Percentiles rank a stretch among this genome's conserved stretches.
Evolutionary conservation across 2,329 filamentous ascomycete species (phyloP).

Genomic region (Seiridium cupressi): DNA sequence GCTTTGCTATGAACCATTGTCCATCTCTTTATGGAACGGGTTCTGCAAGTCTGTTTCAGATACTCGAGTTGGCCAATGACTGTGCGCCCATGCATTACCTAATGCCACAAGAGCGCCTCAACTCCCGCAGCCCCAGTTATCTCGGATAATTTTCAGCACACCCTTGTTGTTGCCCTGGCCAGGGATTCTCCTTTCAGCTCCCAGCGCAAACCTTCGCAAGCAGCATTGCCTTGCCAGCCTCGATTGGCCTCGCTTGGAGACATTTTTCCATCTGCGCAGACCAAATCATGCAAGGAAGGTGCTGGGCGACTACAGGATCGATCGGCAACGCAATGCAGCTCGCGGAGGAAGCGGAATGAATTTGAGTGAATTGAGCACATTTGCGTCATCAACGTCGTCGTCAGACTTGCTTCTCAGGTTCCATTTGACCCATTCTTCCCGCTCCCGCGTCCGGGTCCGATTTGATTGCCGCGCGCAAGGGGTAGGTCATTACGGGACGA

Average conservation of each 20-base stretch:
- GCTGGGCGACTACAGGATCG: neutral
- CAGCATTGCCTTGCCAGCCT: neutral
- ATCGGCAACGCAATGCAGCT: neutral
- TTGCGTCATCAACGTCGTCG: neutral
- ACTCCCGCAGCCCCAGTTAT: neutral
- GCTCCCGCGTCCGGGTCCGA: neutral
- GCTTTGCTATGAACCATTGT: neutral
- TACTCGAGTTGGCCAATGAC: neutral
- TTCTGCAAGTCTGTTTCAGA: conserved; percentile 5
- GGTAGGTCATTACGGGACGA: neutral
- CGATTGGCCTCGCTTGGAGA: neutral
- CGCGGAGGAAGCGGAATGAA: neutral
- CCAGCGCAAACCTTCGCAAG: neutral
- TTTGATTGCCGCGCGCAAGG: neutral
- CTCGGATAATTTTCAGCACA: neutral
- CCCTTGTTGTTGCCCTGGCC: neutral
- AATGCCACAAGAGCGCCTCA: neutral
- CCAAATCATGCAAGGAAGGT: neutral
- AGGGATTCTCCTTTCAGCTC: neutral
- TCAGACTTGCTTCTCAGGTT: neutral
- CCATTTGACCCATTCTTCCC: neutral
- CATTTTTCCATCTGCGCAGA: neutral
- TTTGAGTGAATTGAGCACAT: no score
- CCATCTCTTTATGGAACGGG: conserved; percentile 1
- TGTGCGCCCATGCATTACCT: neutral